Conservation (phyloP, 371 early-diverging fungal genomes). For the Parasitella parasitica region DNA sequence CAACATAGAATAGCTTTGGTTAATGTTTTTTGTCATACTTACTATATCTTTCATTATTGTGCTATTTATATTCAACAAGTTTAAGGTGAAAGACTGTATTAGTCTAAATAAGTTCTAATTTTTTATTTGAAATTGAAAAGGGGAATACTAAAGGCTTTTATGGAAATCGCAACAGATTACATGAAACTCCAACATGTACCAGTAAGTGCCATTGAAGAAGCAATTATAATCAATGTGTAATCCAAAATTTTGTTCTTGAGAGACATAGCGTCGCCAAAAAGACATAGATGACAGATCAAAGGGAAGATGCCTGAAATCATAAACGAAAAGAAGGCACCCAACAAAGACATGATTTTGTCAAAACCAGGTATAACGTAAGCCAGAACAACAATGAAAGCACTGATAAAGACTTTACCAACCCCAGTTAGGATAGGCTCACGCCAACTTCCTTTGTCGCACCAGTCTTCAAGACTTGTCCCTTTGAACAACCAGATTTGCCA, state of each 20-base stretch:
- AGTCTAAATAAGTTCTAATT: neutral
- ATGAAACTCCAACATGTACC: conserved; percentile 39
- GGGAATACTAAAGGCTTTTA: neutral
- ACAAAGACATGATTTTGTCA: conserved; percentile 59
- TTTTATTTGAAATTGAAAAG: neutral
- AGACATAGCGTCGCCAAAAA: conserved; percentile 32
- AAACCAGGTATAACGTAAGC: conserved; percentile 62
- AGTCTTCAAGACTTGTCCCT: conserved; percentile 16
- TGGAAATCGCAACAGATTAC: neutral
- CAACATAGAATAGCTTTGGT: too few relatives aligned
- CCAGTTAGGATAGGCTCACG: conserved; percentile 22
- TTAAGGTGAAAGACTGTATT: too few relatives aligned
- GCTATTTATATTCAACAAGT: too few relatives aligned
- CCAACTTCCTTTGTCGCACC: conserved; percentile 24
- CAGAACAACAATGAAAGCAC: conserved; percentile 43
- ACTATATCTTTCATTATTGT: too few relatives aligned
- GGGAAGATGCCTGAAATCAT: conserved; percentile 64
- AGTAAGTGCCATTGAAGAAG: conserved; percentile 25
- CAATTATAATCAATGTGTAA: conserved; percentile 22
- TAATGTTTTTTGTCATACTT: too few relatives aligned
- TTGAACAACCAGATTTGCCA: conserved; percentile 48
- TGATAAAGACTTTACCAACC: conserved; percentile 26
- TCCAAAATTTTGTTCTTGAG: conserved; percentile 11
- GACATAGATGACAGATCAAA: conserved; percentile 42
- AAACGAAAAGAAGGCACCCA: conserved; percentile 63